These are phyloP conservation scores for Candida orba DNA, from an alignment of 805 yeast genomes.

Conservation along the genomic window DNA sequence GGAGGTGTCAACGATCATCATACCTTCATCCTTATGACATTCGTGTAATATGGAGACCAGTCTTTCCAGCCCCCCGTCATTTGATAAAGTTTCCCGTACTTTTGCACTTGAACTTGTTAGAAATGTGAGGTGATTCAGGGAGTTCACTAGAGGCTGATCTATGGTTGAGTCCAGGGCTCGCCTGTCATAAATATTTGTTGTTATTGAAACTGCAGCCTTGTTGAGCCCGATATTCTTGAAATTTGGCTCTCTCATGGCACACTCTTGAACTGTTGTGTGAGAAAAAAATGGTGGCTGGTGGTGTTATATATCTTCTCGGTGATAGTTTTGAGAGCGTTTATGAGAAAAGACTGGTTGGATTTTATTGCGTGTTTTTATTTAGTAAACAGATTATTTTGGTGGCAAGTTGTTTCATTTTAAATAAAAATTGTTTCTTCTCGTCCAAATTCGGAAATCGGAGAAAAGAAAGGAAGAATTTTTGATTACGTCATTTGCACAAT, in stretches of 20 bases:
- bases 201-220: conserved; percentile 87
- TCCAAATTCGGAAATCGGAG: not conserved
- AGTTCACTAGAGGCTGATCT: conserved; percentile 84
- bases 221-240: conserved; percentile 71
- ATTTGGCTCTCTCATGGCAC: conserved; percentile 79
- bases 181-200: conserved; percentile 84
- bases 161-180: conserved; percentile 88
- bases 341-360: too few species aligned
- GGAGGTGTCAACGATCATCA: not conserved
- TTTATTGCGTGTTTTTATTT: too few species aligned
- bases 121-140: conserved; percentile 83
- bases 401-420: not conserved
- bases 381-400: not conserved
- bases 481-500: too few species aligned
- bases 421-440: too few species aligned
- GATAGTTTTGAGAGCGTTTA: too few species aligned
- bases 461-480: too few species aligned
- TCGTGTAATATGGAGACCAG: conserved; percentile 79
- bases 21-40: conserved; percentile 32
- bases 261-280: too few species aligned
- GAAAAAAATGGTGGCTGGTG: not conserved
- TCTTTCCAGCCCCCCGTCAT: conserved; percentile 89
- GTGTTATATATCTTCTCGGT: too few species aligned
- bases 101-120: conserved; percentile 79
- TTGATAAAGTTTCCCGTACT: conserved; percentile 82